Evolutionary conservation across 805 yeast species (phyloP).

Genomic region (Naumovozyma castellii): DNA sequence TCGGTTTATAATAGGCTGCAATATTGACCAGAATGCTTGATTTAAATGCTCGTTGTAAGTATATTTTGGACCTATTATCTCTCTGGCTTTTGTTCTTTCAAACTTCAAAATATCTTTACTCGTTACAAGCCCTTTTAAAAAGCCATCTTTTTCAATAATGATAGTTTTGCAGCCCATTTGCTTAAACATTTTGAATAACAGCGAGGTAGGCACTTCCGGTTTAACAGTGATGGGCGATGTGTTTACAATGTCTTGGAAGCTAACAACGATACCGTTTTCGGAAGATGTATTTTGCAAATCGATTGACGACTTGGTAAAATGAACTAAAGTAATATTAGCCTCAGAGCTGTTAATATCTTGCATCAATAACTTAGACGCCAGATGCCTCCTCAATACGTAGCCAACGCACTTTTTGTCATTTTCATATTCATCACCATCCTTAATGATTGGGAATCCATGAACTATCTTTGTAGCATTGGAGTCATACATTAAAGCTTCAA

Average conservation of each 20-base stretch:
- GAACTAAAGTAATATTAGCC: conserved; percentile 18
- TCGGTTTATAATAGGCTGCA: conserved; percentile 11
- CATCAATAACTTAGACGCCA: conserved; percentile 16
- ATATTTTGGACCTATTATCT: conserved; percentile 23
- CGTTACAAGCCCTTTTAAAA: conserved; percentile 65
- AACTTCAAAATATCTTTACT: conserved; percentile 73
- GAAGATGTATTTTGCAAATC: background rate
- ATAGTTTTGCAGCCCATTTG: conserved; percentile 74
- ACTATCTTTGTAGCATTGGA: conserved; percentile 26
- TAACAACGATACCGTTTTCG: conserved; percentile 1
- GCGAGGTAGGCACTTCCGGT: conserved; percentile 45
- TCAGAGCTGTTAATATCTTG: conserved; percentile 15
- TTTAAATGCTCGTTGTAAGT: conserved; percentile 17
- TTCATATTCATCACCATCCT: conserved; percentile 30
- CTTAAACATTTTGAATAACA: conserved; percentile 57
- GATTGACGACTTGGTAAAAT: conserved; percentile 4
- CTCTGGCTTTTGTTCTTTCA: conserved; percentile 33
- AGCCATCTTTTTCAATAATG: conserved; percentile 53
- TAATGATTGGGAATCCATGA: conserved; percentile 48
- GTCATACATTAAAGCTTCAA: conserved; percentile 18
- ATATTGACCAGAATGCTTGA: conserved; percentile 17
- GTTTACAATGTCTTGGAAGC: conserved; percentile 29
- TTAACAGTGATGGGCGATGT: conserved; percentile 54
- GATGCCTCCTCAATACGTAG: conserved; percentile 19
- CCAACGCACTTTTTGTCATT: conserved; percentile 34